Base-by-base conservation (phyloP, 2,329 filamentous ascomycete genomes). In the Fusarium luffae region DNA sequence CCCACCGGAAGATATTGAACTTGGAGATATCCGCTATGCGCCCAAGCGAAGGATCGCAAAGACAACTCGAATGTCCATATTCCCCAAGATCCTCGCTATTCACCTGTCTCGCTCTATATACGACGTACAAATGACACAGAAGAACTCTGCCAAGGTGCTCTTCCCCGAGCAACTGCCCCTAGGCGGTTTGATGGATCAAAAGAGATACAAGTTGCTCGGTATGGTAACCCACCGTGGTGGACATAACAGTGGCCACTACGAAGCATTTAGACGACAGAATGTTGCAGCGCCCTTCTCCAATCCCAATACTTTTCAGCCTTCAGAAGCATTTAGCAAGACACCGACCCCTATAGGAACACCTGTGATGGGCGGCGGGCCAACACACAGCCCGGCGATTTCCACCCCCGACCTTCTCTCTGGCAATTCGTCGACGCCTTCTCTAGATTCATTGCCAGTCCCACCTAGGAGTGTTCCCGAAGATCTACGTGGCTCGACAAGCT, bases 171-270 rank as follows among this genome's bases (percentile, higher is more conserved):
- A 87, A n/a, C 81, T 99, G 4, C 89, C 92, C 0, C 83, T 99
- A 5, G 96, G 96, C 2, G 90, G 93, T 1, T 83, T 98, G 25
- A 81, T 96, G 44, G 87, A 92, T 59, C 90, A 92, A 75, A 92
- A 90, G 69, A 91, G 88, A 77, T 99, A 98, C 80, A 93, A 90
- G 74, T 85, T 99, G 7, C 86, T 97, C 1, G 93, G 92, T 14
- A 88, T 97, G 37, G 93, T 99, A 37, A 97, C 93, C 23, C 96
- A 99, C 78, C 97, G 97, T 76, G 96, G 96, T 40, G 97, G 93
- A 67, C 96, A 99, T 78, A 91, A 97, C 76, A 97, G 94, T 74
- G 96, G 96, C 1, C 96, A 99, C 77, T 99, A 99, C 81, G 96
- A 99, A 79, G 95, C 94, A 1, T 98, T 98, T 79, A 88, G 96